These are phyloP conservation scores for Hortaea werneckii DNA, from an alignment of 2,329 filamentous ascomycete species.

Conservation along the genomic window DNA sequence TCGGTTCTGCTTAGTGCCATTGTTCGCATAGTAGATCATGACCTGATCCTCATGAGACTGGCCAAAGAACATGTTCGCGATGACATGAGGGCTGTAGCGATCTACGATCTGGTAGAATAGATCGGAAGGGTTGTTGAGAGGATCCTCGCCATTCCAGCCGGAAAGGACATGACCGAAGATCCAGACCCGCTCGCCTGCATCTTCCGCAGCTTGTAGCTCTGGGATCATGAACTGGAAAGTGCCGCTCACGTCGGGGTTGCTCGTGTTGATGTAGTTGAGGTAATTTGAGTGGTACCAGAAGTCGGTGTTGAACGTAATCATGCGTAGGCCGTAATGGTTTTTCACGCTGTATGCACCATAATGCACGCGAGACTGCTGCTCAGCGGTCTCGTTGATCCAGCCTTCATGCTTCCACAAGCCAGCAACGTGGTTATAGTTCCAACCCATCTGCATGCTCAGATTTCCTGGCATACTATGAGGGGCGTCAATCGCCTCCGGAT, in stretches of 20 bases:
- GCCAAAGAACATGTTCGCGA: constrained; percentile 45
- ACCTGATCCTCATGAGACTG: constrained; percentile 47
- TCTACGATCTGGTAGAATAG: constrained; percentile 47
- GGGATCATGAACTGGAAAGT: constrained; percentile 40
- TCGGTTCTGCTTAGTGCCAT: constrained; percentile 31
- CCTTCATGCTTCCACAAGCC: constrained; percentile 46
- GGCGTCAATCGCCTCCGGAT: constrained; percentile 43
- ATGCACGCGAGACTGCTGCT: constrained; percentile 40
- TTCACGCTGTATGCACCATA: constrained; percentile 48
- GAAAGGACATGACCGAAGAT: constrained; percentile 45
- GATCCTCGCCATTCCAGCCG: constrained; percentile 47
- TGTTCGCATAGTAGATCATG: constrained; percentile 45
- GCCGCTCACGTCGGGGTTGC: constrained; percentile 41
- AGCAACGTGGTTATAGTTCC: constrained; percentile 50
- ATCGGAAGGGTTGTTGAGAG: constrained; percentile 43
- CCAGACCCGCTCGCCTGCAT: constrained; percentile 44
- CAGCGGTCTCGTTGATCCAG: constrained; percentile 41
- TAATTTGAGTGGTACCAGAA: constrained; percentile 37
- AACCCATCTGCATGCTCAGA: constrained; percentile 46
- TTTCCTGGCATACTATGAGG: constrained; percentile 44
- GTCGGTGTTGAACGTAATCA: constrained; percentile 46
- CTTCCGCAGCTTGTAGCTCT: constrained; percentile 44
- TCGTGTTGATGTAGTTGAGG: constrained; percentile 44
- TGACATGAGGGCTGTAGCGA: constrained; percentile 45
- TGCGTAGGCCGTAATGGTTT: constrained; percentile 42